Evolutionary conservation across 495 filamentous ascomycete species (phyloP), one percentile per base, ranked within the genome.

Genomic region (Astrothelium subdiscretum): DNA sequence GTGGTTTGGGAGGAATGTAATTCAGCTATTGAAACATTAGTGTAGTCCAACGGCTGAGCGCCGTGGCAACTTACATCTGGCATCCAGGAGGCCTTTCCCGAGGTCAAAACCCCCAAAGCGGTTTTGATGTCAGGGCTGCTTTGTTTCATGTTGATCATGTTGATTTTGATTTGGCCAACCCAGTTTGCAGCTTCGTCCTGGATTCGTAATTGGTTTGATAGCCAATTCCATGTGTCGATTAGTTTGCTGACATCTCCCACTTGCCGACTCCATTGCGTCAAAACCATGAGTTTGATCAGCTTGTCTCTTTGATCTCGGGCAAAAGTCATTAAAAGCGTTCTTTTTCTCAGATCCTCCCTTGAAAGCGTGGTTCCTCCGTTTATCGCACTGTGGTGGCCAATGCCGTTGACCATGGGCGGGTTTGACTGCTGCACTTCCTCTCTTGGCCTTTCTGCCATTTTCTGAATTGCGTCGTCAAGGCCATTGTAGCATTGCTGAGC

Each of bases 121-220:
- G 95, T 97, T 72, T 84, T 86, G 27, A 97, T 76, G 73, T 98
- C 94, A 1, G 94, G 94, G 69, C 89, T 92, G 12, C 88, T 88
- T 54, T 95, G 77, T 71, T 89, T 87, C 35, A 77, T 76, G 29
- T 69, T 76, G 26, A 79, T 77, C 58, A 94, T 78, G 59, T 84
- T 80, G 63, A 80, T 73, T 73, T 94, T 92, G 65, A 89, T 76
- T 32, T 87, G 78, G 51, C 84, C 83, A 61, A 96, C 74, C 62
- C 79, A 78, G 59, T 81, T 76, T 18, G 85, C 75, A 22, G 84
- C 80, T 8, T 74, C 67, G 32, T 78, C 70, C 65, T 88, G 90
- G 40, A 78, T 70, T 31, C 74, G 69, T 57, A 81, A 76, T 68
- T 89, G 81, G 4, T 73, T 74, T 42, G 82, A 80, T 61, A 91